Conservation (phyloP, 129 eudicot genomes). For the Chrysanthemum lavandulifolium region DNA sequence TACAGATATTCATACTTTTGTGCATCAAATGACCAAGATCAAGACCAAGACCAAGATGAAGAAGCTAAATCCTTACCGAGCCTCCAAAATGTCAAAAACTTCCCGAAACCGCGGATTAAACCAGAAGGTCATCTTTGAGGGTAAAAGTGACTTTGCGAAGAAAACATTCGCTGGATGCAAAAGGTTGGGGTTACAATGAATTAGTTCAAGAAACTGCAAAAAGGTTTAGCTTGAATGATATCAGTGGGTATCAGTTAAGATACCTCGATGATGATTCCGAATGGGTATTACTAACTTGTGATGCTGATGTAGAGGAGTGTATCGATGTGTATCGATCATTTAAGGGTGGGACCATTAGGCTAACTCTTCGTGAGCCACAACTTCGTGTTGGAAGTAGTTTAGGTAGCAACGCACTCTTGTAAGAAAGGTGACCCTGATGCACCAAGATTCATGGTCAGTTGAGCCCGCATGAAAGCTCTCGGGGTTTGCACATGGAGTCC, state of each 20-base stretch:
- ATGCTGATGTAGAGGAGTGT: conserved; percentile 88
- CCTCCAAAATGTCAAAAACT: conserved; percentile 26
- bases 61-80: conserved; percentile 36
- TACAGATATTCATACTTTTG: conserved; percentile 34
- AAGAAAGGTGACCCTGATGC: conserved; percentile 18
- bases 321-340: conserved; percentile 61
- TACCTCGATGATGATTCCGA: conserved; percentile 93
- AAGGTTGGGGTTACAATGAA: conserved; percentile 56
- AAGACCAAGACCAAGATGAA: conserved; percentile 35
- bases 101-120: conserved; percentile 32
- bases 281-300: conserved; percentile 87
- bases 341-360: conserved; percentile 58
- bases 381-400: conserved; percentile 59
- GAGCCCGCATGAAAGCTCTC: conserved; percentile 5
- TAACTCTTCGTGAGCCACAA: conserved; percentile 44
- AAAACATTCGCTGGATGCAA: conserved; percentile 66
- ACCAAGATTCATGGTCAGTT: conserved; percentile 8
- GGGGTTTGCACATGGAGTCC: too few species aligned
- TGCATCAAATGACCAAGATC: conserved; percentile 40
- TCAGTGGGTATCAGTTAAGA: conserved; percentile 51
- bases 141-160: conserved; percentile 82
- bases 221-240: conserved; percentile 59
- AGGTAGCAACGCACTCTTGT: conserved; percentile 54
- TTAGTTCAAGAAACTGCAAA: conserved; percentile 54
- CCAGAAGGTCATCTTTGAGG: conserved; percentile 43